Evolutionary conservation across 371 early-diverging fungal species (phyloP), one percentile per base, ranked within the genome.

Genomic region (Coemansia sp.): DNA sequence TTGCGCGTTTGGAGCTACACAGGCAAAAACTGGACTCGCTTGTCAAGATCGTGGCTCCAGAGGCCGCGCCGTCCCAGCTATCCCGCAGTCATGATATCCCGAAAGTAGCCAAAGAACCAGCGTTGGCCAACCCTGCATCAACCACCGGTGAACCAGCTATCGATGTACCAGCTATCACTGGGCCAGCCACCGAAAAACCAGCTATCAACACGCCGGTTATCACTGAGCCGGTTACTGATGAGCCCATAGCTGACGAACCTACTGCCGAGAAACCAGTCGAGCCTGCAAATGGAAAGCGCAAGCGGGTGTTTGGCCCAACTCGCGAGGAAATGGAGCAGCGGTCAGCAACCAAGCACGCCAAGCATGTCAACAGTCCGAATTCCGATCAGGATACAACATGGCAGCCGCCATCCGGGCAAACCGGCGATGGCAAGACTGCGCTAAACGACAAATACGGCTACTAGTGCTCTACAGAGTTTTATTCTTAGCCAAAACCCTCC

Each of bases 371-470:
- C 7, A 29, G 38, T 18, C 33, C 12, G 14, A 14, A 5, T n/a
- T 39, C 39, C 8, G 54, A 36, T 14, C 12, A 14, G 5, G 59
- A 66, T 16, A 46, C 46, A 4, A 38, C 36, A 39, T 78, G 79
- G 79, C 68, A 67, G 39, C 75, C 79, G 5, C 79, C 79, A 2
- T n/a, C 50, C 7, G 58, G 51, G 42, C 79, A 78, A 58, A 64
- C 37, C 16, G 79, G 79, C 42, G 80, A 79, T 11, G 79, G 80
- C 1, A 58, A 62, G 24, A 79, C 79, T 31, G 55, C 60, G 4
- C 55, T 79, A 32, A 79, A 79, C 38, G 79, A 70, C n/a, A 79
- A 79, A 36, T 63, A 56, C 50, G 79, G 79, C 3, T 79, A 79
- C 54, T 79, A 42, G 49, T 10, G 16, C 16, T 53, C 8, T 48